Conservation (phyloP, 2,329 filamentous ascomycete species). For the Fusarium incarnatum region DNA sequence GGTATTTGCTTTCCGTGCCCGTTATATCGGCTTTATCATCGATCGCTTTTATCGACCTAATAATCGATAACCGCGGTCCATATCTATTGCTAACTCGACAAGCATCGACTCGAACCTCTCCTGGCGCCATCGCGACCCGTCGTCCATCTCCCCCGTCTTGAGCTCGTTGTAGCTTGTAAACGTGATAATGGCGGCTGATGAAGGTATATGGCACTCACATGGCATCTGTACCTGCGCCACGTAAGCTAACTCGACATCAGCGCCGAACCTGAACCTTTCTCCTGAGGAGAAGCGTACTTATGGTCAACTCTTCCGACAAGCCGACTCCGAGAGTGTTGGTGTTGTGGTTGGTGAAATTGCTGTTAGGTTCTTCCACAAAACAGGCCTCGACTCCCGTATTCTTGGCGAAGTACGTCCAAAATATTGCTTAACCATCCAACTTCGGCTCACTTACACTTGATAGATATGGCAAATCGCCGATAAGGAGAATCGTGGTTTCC, state of each 20-base stretch:
- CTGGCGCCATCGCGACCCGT: conserved; percentile 28
- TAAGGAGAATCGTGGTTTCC: conserved; percentile 92
- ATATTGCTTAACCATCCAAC: neutral
- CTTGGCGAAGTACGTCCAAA: conserved; percentile 80
- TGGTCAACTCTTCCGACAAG: conserved; percentile 91
- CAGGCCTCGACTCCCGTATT: conserved; percentile 83
- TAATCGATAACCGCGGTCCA: conserved; percentile 6
- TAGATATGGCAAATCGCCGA: conserved; percentile 99
- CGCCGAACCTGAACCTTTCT: conserved; percentile 83
- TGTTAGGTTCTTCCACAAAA: conserved; percentile 98
- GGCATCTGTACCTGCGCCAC: neutral
- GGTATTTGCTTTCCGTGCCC: conserved; percentile 7
- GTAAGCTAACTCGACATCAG: conserved; percentile 54
- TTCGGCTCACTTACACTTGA: conserved; percentile 12
- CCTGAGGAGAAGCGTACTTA: conserved; percentile 94
- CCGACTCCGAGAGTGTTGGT: conserved; percentile 90
- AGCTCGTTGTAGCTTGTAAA: conserved; percentile 46
- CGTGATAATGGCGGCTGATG: conserved; percentile 48
- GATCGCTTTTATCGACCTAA: conserved; percentile 15
- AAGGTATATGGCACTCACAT: conserved; percentile 34
- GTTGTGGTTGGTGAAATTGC: conserved; percentile 96
- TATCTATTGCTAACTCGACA: conserved; percentile 6
- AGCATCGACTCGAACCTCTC: conserved; percentile 9
- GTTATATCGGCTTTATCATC: conserved; percentile 22
- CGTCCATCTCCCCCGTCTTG: conserved; percentile 36